phyloP scores from a whole-genome alignment of 129 eudicot species.

The Deinandra increscens region DNA sequence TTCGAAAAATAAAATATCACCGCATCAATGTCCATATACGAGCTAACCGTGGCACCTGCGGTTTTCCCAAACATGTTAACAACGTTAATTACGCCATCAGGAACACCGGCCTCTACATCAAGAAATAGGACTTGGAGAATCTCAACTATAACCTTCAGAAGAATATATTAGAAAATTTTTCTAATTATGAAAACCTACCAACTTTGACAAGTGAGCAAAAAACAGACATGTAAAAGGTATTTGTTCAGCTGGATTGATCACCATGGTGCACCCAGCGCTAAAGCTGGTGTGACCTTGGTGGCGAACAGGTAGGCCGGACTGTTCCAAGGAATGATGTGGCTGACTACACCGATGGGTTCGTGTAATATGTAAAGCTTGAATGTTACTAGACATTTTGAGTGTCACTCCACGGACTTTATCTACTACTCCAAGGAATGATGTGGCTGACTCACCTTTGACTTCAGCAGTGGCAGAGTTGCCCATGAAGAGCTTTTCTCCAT shows the following conservation, averaged over 20 bases:
- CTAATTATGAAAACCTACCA: slow-evolving; percentile 42
- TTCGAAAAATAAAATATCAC: slow-evolving; percentile 24
- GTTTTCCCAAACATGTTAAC: slow-evolving; percentile 64
- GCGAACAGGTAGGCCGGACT: slow-evolving; percentile 60
- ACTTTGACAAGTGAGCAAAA: slow-evolving; percentile 68
- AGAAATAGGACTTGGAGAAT: not conserved
- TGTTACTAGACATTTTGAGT: slow-evolving; percentile 67
- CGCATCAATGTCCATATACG: slow-evolving; percentile 83
- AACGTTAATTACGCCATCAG: slow-evolving; percentile 79
- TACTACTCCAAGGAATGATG: slow-evolving; percentile 86
- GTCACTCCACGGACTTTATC: slow-evolving; percentile 86
- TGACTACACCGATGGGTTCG: slow-evolving; percentile 85
- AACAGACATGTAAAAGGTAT: slow-evolving; percentile 71
- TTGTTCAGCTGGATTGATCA: slow-evolving; percentile 85
- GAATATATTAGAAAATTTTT: no score
- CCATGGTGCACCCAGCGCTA: slow-evolving; percentile 86
- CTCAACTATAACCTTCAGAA: no score
- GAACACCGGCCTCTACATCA: slow-evolving; percentile 66
- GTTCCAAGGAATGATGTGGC: slow-evolving; percentile 86
- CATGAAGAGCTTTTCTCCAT: no score
- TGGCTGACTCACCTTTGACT: no score
- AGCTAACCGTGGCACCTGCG: slow-evolving; percentile 74
- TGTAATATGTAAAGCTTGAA: slow-evolving; percentile 71
- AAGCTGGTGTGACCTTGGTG: slow-evolving; percentile 69
- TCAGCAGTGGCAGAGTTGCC: no score